Evolutionary conservation across 2,329 filamentous ascomycete species (phyloP), one percentile per base, ranked within the genome.

Genomic region (Colletotrichum sidae): DNA sequence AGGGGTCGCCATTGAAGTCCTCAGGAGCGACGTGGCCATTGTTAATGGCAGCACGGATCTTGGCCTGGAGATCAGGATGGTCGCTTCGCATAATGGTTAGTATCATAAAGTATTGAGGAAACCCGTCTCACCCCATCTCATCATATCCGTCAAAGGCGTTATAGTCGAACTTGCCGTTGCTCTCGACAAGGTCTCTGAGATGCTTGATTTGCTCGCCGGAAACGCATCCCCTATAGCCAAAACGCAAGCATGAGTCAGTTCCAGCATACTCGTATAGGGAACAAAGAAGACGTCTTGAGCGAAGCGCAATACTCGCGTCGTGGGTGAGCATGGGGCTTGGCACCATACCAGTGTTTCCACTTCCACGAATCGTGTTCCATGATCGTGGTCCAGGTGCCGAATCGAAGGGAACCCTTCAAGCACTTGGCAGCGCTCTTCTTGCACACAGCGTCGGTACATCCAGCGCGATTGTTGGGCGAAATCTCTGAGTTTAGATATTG

Each of bases 1-100:
- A 90, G 4, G 87, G 81, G 69, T 96, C 92, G 11, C 93, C 93
- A 39, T 91, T 95, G 88, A 93, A 97, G 71, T 97, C 95, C 55
- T 92, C 90, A 46, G 93, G 85, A 70, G 92, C 90, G 71, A 98
- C 90, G 72, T 96, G 92, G 33, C 93, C 93, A 74, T 94, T 86
- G 64, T 86, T 83, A 33, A 97, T 77, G 55, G 91, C 92, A 50
- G 85, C 86, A 55, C 86, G 83, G 69, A 97, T 82, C 82, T 96
- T 97, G 49, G 87, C 87, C 77, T 94, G 88, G 1, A 88, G 72
- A 2, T 93, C 90, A 0, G 83, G 79, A 42, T 89, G 80, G 3
- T 78, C 79, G 4, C 81, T 81, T 60, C 44, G 53, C 25, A 25
- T 25, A 25, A 69, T 57, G 61, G 15, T 67, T n/a, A 67, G 55